Conservation (phyloP, 257 asterid genomes). For the Solanum sejunctum region DNA sequence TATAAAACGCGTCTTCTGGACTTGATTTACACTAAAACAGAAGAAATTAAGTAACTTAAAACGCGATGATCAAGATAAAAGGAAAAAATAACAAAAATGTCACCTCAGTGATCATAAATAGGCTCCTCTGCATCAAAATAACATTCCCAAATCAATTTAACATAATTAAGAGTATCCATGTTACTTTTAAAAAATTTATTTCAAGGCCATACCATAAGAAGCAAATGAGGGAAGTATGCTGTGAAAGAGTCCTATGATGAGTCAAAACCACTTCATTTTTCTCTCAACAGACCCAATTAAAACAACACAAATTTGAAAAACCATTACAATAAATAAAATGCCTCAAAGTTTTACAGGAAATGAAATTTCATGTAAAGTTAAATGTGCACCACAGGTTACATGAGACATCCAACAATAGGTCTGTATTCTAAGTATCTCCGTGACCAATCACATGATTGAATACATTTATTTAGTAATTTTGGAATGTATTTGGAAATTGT, state of each 20-base stretch:
- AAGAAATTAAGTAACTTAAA: neutral
- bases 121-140: neutral
- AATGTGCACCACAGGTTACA: neutral
- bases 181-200: neutral
- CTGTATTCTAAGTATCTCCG: neutral
- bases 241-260: no score
- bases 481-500: neutral
- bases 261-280: neutral
- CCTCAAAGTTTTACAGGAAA: neutral
- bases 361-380: neutral
- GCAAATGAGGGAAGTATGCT: neutral
- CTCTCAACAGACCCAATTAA: neutral
- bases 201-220: neutral
- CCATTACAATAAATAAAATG: neutral
- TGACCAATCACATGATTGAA: neutral
- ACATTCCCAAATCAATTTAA: neutral
- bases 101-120: constrained; percentile 28
- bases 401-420: neutral
- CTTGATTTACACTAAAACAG: neutral
- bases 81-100: neutral
- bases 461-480: neutral
- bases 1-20: no score
- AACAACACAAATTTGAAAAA: neutral
- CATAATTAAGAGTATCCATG: neutral
- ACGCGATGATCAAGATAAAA: neutral